Conservation (phyloP, 805 yeast species). For the Monosporozyma servazzii region DNA sequence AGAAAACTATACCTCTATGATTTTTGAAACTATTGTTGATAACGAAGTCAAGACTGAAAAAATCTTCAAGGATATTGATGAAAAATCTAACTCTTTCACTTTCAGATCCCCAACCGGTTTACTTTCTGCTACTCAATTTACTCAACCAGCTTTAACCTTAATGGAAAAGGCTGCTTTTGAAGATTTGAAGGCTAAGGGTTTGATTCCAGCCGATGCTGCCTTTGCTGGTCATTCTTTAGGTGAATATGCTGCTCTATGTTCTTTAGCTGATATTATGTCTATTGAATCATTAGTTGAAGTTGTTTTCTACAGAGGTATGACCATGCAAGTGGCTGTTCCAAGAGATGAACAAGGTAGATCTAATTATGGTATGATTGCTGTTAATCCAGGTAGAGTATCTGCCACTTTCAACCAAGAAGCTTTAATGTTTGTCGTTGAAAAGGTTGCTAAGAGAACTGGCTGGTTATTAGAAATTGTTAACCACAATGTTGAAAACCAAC, state of each 20-base stretch:
- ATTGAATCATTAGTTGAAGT: slow-evolving; percentile 94
- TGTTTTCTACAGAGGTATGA: slow-evolving; percentile 99
- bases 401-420: slow-evolving; percentile 89
- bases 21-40: slow-evolving; percentile 87
- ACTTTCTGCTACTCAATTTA: slow-evolving; percentile 95
- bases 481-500: slow-evolving; percentile 96
- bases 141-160: slow-evolving; percentile 97
- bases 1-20: slow-evolving; percentile 92
- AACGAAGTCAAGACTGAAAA: slow-evolving; percentile 83
- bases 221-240: slow-evolving; percentile 99
- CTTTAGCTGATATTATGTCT: slow-evolving; percentile 97
- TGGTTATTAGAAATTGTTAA: slow-evolving; percentile 98
- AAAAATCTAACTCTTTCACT: slow-evolving; percentile 72
- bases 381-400: slow-evolving; percentile 89
- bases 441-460: slow-evolving; percentile 69
- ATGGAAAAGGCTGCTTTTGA: slow-evolving; percentile 99
- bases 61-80: slow-evolving; percentile 87
- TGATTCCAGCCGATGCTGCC: slow-evolving; percentile 85
- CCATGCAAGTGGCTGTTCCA: slow-evolving; percentile 99
- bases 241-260: slow-evolving; percentile 95
- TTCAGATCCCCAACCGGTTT: slow-evolving; percentile 91
- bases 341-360: slow-evolving; percentile 93
- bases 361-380: slow-evolving; percentile 98
- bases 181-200: slow-evolving; percentile 92
- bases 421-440: slow-evolving; percentile 85